Evolutionary conservation across 164 flowering plant genomes (phyloP), one percentile per base, ranked within the genome.

Genomic region (Liriodendron chinense): DNA sequence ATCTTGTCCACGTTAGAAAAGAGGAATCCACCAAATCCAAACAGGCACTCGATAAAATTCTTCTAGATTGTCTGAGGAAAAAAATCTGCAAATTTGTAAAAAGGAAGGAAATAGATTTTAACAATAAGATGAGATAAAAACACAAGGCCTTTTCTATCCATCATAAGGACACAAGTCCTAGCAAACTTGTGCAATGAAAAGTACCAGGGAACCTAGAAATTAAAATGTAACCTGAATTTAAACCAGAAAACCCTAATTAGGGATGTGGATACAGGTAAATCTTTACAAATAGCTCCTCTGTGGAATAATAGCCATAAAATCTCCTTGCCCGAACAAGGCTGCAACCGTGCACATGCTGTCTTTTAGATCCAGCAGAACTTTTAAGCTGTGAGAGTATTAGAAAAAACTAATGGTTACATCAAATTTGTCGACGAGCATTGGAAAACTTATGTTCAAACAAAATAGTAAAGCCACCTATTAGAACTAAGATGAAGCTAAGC

Each of bases 281-380:
- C 83, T 92, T 94, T 73, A 89, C 83, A 87, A 92, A 96, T 14
- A 91, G 80, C 81, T 96, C 98, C 84, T 96, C 99, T 12, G 90
- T 75, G 59, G 91, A 75, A 86, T 91, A 89, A 79, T 88, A 92
- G 69, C 99, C 99, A 85, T 96, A 96, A 75, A 96, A 85, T 73
- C 77, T 92, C 85, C 77, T 91, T 26, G 89, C 98, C 21, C 88
- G 84, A 10, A 96, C 98, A 74, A 94, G 84, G 76, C 82, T 85
- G 80, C 95, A 94, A 59, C 92, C 84, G 82, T 96, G 98, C 72
- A 96, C 97, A 85, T 96, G 98, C 72, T 91, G 98, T 65, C 92
- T 84, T 82, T 89, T 96, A 6, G 84, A 86, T 72, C 89, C 93
- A 77, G 81, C 84, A 76, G 78, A 85, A 61, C 89, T 87, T 83